phyloP scores from a whole-genome alignment of 2,329 filamentous ascomycete species.

The Colletotrichum lindemuthianum region DNA sequence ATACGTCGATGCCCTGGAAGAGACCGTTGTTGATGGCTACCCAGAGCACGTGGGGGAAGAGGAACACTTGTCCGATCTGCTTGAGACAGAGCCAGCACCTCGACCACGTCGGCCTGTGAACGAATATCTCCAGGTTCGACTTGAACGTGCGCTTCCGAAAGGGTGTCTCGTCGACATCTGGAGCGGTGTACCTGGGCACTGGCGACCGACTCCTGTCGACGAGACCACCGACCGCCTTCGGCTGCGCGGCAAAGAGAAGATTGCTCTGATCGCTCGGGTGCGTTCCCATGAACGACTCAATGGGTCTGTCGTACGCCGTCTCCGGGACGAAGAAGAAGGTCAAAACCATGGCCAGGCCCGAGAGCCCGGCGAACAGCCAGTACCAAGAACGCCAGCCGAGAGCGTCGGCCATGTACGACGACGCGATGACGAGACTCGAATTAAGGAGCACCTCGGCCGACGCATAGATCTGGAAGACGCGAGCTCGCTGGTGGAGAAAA shows the following conservation, averaged over 20 bases:
- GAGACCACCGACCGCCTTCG: too few species aligned
- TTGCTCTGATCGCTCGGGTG: constrained; percentile 14
- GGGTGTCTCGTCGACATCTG: background rate
- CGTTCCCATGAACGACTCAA: constrained; percentile 23
- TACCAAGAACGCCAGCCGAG: constrained; percentile 27
- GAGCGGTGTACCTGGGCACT: background rate
- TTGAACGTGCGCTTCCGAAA: constrained; percentile 20
- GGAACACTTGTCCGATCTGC: constrained; percentile 30
- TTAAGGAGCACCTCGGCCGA: constrained; percentile 26
- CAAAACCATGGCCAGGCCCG: constrained; percentile 18
- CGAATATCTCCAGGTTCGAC: constrained; percentile 22
- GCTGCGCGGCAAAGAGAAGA: constrained; percentile 1
- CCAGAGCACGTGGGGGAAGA: constrained; percentile 33
- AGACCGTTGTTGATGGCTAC: constrained; percentile 31
- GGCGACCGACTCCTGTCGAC: constrained; percentile 3
- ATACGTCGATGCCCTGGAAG: constrained; percentile 31
- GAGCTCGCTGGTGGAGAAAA: constrained; percentile 28
- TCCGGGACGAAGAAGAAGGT: constrained; percentile 31
- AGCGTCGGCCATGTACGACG: constrained; percentile 24
- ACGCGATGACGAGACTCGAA: constrained; percentile 19
- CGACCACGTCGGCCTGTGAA: constrained; percentile 8
- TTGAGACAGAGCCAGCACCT: constrained; percentile 19
- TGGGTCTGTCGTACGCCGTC: constrained; percentile 26
- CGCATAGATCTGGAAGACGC: constrained; percentile 24
- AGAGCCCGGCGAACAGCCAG: constrained; percentile 27